Percentiles rank a stretch among this genome's conserved stretches.
These are phyloP conservation scores for Penicillium antarcticum DNA, from an alignment of 495 filamentous ascomycete genomes.

Conservation along the genomic window DNA sequence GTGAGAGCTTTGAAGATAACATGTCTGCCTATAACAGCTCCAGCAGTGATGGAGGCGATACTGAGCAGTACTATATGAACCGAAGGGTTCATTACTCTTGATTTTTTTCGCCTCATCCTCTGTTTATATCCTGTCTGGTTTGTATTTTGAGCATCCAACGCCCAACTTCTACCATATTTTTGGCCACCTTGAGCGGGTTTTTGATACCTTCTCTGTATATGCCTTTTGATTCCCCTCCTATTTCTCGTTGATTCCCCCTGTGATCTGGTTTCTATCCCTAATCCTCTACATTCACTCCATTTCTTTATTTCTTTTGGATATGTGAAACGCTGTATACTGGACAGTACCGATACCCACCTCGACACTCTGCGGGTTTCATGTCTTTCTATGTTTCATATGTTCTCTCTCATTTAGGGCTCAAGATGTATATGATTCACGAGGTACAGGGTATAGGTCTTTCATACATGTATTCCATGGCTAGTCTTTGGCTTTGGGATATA, in stretches of 20 bases:
- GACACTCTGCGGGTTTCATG: neutral
- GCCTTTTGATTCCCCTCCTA: neutral
- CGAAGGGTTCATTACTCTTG: slow-evolving; percentile 19
- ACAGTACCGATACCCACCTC: neutral
- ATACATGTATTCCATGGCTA: slow-evolving; percentile 6
- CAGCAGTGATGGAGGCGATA: slow-evolving; percentile 36
- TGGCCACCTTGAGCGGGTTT: too few relatives aligned
- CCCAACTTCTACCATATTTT: too few relatives aligned
- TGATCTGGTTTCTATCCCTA: too few relatives aligned
- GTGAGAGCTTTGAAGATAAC: slow-evolving; percentile 30
- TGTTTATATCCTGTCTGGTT: too few relatives aligned
- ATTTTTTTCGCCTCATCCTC: neutral
- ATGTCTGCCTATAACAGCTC: slow-evolving; percentile 32
- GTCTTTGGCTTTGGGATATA: neutral
- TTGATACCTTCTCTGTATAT: too few relatives aligned
- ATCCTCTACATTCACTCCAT: neutral
- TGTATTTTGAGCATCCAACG: too few relatives aligned
- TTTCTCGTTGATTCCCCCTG: neutral
- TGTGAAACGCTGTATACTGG: neutral
- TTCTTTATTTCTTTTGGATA: neutral
- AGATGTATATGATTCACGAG: slow-evolving; percentile 9
- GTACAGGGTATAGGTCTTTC: neutral
- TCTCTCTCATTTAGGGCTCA: slow-evolving; percentile 1
- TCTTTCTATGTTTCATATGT: neutral
- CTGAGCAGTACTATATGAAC: slow-evolving; percentile 29